Evolutionary conservation across 768 basidiomycete genomes (phyloP), one percentile per base, ranked within the genome.

Genomic region (Phaeolepiota aurea): DNA sequence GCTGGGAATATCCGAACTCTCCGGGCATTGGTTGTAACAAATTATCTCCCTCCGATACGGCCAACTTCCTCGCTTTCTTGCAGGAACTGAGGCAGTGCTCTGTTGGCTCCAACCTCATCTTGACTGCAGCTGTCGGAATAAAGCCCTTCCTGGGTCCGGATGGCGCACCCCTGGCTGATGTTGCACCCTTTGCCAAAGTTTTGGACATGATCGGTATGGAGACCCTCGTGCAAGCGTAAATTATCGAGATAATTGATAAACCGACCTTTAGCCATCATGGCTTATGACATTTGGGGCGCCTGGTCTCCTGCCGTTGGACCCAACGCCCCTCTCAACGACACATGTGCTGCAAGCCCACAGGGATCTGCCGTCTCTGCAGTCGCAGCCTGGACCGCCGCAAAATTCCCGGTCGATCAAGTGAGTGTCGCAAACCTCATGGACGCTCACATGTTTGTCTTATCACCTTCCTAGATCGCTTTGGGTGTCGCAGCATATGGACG

Each of bases 401-500:
- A 77, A 15, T 77, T 96, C 66, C 84, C 89, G 14, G 64, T 71
- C 13, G 40, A 61, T 12, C 51, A 69, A 55, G 64, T 59, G 39
- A 20, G 5, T 40, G n/a, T n/a, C n/a, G 2, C 2, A 39, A 34
- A 23, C 16, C 13, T 4, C 3, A 23, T 14, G 14, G 45, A 10
- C 5, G 7, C 9, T 19, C 33, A 19, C 15, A 35, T 9, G 18
- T 35, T 35, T 31, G 2, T 15, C 16, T 35, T 14, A 35, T 35
- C 16, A 5, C 4, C 16, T n/a, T 3, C 51, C 20, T 32, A 70
- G 63, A 78, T 93, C 31, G 32, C 32, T 3, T 28, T 41, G 25
- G 92, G 88, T 38, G 75, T 96, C 0, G 68, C 90, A 1, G 61
- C 81, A 11, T 94, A 89, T 56, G 87, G 85, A 1, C 88, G 87